phyloP scores from a whole-genome alignment of 2,329 filamentous ascomycete genomes.

The Sclerotinia sclerotiorum region DNA sequence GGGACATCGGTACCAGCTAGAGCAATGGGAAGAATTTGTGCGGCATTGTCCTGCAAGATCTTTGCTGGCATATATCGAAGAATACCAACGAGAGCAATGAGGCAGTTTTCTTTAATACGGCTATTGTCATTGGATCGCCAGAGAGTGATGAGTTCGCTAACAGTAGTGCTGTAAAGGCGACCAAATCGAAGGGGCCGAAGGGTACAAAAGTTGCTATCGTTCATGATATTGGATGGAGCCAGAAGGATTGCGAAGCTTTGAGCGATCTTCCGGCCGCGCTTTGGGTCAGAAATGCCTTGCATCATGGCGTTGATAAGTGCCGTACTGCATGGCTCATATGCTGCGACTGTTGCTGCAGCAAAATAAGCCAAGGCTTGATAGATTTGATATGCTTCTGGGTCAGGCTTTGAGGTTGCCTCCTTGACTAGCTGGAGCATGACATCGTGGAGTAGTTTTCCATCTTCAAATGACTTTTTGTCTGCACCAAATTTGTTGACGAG shows the following conservation, averaged over 20 bases:
- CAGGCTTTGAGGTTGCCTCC: background rate
- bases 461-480: conserved; percentile 18
- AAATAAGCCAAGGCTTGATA: conserved; percentile 37
- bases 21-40: conserved; percentile 31
- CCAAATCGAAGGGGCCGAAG: conserved; percentile 35
- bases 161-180: conserved; percentile 29
- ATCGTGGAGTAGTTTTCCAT: conserved; percentile 24
- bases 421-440: conserved; percentile 28
- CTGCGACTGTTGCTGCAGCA: conserved; percentile 34
- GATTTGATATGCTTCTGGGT: conserved; percentile 27
- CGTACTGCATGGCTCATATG: conserved; percentile 29
- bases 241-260: conserved; percentile 37
- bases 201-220: conserved; percentile 36
- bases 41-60: conserved; percentile 26
- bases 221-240: conserved; percentile 34
- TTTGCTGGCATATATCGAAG: conserved; percentile 32
- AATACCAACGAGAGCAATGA: conserved; percentile 38
- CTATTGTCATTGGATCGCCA: conserved; percentile 27
- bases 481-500: conserved; percentile 39
- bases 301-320: conserved; percentile 33
- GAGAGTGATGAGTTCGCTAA: conserved; percentile 26
- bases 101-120: conserved; percentile 31
- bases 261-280: conserved; percentile 31
- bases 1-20: conserved; percentile 35
- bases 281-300: conserved; percentile 27